Evolutionary conservation across 2,329 filamentous ascomycete genomes (phyloP).

Genomic region (Botryotinia globosa): DNA sequence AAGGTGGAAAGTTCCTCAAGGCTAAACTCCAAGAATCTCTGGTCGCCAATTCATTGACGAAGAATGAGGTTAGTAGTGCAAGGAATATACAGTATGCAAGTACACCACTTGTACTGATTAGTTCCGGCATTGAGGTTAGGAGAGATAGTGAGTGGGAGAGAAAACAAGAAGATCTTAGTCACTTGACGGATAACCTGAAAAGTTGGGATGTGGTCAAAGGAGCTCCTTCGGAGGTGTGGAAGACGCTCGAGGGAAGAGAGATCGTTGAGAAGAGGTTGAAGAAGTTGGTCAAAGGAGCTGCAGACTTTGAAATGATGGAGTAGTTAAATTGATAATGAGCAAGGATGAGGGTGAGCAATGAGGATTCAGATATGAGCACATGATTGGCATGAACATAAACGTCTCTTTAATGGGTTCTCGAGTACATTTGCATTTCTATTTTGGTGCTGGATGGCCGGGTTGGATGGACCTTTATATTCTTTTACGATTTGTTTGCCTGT

Average conservation of each 20-base stretch:
- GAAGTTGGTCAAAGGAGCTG: slow-evolving; percentile 54
- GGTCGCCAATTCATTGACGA: slow-evolving; percentile 79
- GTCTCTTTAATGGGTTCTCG: background rate
- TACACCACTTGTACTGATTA: slow-evolving; percentile 76
- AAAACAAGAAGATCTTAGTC: slow-evolving; percentile 81
- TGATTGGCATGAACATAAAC: background rate
- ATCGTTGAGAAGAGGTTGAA: slow-evolving; percentile 76
- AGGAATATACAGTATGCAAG: slow-evolving; percentile 74
- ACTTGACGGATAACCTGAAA: slow-evolving; percentile 73
- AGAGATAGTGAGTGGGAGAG: slow-evolving; percentile 70
- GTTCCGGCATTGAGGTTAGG: slow-evolving; percentile 70
- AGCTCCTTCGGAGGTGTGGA: slow-evolving; percentile 86
- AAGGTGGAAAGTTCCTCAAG: slow-evolving; percentile 81
- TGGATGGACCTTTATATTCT: slow-evolving; percentile 6
- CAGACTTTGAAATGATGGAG: background rate
- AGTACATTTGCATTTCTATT: background rate
- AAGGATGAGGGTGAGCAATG: background rate
- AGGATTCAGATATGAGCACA: background rate
- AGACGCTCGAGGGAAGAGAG: slow-evolving; percentile 65
- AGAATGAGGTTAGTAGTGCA: slow-evolving; percentile 76
- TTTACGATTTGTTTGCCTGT: background rate
- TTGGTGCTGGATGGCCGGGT: slow-evolving; percentile 5
- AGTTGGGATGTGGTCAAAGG: slow-evolving; percentile 84
- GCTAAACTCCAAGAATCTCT: slow-evolving; percentile 90
- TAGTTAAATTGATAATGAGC: background rate